Evolutionary conservation across 768 basidiomycete species (phyloP).

Genomic region (Suillus brevipes): DNA sequence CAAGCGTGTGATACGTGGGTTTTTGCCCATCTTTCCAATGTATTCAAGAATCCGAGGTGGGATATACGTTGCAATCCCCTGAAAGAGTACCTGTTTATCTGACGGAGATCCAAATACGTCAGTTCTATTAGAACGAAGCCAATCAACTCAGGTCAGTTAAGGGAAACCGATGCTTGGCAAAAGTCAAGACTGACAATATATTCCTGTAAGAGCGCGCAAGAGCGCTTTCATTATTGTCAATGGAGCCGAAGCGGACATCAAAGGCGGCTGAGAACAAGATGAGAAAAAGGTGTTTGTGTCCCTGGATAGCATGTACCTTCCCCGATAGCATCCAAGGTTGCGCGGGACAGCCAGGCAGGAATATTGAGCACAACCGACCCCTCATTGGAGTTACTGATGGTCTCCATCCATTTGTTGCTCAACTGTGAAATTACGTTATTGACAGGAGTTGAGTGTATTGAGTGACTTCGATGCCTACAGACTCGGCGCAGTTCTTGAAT

Average conservation of each 20-base stretch:
- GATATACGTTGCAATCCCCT: constrained; percentile 32
- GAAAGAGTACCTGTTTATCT: constrained; percentile 26
- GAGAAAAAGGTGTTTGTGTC: neutral
- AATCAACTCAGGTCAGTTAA: neutral
- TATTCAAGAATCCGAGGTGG: constrained; percentile 35
- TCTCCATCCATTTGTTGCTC: constrained; percentile 26
- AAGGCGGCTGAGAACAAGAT: constrained; percentile 40
- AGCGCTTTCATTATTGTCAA: constrained; percentile 21
- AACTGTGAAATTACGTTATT: constrained; percentile 18
- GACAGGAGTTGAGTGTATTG: neutral
- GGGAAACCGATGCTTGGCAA: neutral
- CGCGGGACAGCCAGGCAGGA: constrained; percentile 38
- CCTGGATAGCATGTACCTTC: constrained; percentile 33
- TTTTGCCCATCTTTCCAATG: constrained; percentile 30
- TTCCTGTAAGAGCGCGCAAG: constrained; percentile 11
- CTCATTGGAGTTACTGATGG: constrained; percentile 9
- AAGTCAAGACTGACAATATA: constrained; percentile 5
- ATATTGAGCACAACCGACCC: constrained; percentile 25
- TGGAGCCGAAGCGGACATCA: constrained; percentile 47
- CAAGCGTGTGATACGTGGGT: constrained; percentile 15
- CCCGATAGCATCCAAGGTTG: constrained; percentile 52
- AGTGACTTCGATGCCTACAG: constrained; percentile 16
- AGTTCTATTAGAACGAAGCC: constrained; percentile 5
- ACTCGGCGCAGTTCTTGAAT: constrained; percentile 40
- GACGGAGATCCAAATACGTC: constrained; percentile 14